phyloP scores from a whole-genome alignment of 2,329 filamentous ascomycete genomes.

The Fonsecaea monophora region DNA sequence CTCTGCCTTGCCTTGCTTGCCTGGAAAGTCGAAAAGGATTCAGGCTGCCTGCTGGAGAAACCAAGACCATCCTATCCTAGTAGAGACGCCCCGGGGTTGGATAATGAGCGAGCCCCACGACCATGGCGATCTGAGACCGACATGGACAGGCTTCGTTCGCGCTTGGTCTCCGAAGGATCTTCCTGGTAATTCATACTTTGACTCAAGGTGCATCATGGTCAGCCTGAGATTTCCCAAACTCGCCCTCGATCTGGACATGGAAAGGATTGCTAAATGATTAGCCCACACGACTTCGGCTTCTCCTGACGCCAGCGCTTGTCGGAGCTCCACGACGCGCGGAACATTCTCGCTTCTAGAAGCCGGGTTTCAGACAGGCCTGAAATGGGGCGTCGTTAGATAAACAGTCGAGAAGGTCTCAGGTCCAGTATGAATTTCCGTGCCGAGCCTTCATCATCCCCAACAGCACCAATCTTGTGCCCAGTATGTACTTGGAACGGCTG shows the following conservation, averaged over 20 bases:
- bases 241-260: background rate
- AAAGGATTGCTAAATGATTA: background rate
- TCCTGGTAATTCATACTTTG: background rate
- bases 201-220: background rate
- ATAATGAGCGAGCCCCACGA: background rate
- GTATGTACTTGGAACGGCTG: background rate
- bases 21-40: background rate
- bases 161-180: background rate
- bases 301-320: conserved; percentile 9
- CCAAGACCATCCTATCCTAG: background rate
- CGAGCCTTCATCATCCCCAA: background rate
- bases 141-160: background rate
- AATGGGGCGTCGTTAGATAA: background rate
- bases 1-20: background rate
- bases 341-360: conserved; percentile 8
- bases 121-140: background rate
- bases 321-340: background rate
- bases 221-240: background rate
- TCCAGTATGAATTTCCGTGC: background rate
- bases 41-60: background rate
- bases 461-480: background rate
- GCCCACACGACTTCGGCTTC: background rate
- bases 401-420: background rate
- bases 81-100: background rate
- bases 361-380: background rate